phyloP scores from a whole-genome alignment of 352 stramenopile genomes.

The Phytophthora europaea region DNA sequence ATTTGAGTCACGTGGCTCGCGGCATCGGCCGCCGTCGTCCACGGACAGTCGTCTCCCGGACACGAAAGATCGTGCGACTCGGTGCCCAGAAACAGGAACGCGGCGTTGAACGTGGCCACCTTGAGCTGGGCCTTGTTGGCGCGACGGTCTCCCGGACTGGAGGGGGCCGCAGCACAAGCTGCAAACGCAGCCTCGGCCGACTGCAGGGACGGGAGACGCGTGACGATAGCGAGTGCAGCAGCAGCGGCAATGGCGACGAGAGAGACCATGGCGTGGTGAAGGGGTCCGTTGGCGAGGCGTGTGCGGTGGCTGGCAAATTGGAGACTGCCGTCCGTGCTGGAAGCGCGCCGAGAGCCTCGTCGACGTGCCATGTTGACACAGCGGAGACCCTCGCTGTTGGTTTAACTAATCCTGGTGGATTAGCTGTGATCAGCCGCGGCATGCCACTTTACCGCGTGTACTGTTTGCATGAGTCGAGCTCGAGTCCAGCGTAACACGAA shows the following conservation, averaged over 20 bases:
- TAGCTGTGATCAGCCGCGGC: constrained; percentile 14
- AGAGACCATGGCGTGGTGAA: constrained; percentile 48
- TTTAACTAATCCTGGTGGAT: neutral
- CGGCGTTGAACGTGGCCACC: constrained; percentile 72
- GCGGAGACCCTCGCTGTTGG: neutral
- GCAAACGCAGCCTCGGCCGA: constrained; percentile 48
- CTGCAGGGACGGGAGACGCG: constrained; percentile 19
- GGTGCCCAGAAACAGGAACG: constrained; percentile 67
- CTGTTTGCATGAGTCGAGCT: constrained; percentile 24
- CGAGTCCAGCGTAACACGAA: constrained; percentile 8
- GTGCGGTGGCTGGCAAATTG: constrained; percentile 30
- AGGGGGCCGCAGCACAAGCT: constrained; percentile 54
- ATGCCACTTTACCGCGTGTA: constrained; percentile 31
- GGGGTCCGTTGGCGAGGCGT: constrained; percentile 11
- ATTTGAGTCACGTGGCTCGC: constrained; percentile 63
- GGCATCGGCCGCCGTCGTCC: constrained; percentile 50
- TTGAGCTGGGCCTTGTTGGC: constrained; percentile 63
- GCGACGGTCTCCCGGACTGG: constrained; percentile 53
- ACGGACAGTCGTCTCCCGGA: constrained; percentile 62
- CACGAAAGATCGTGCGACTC: constrained; percentile 52
- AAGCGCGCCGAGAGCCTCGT: constrained; percentile 7
- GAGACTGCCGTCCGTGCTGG: constrained; percentile 33
- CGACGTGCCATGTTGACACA: constrained; percentile 17
- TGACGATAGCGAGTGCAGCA: constrained; percentile 24
- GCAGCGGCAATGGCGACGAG: constrained; percentile 25